A percentile compares a stretch with the other conserved stretches of the same genome.
Evolutionary conservation across 2,329 filamentous ascomycete genomes (phyloP).

Genomic region (Neonectria hederae): DNA sequence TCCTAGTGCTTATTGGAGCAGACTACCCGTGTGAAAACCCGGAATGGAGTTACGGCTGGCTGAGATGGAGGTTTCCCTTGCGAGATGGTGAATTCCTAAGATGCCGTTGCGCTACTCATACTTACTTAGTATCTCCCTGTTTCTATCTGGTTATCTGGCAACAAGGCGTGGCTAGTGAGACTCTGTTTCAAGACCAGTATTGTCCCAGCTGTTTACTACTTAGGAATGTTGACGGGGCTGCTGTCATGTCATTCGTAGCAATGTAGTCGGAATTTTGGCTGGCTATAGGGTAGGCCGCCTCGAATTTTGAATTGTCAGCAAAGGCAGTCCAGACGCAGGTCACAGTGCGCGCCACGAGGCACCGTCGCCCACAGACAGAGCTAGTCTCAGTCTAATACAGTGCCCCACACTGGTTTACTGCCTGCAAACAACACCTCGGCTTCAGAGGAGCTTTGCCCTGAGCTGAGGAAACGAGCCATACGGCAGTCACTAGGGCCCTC

Average conservation of each 20-base stretch:
- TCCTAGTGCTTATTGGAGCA: no score
- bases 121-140: background rate
- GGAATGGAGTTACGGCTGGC: background rate
- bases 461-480: background rate
- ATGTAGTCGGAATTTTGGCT: background rate
- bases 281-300: background rate
- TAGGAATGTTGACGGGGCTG: background rate
- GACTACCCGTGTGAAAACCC: no score
- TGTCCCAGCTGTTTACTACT: background rate
- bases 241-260: slow-evolving; percentile 23
- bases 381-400: background rate
- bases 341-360: background rate
- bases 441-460: slow-evolving; percentile 14
- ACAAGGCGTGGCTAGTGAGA: background rate
- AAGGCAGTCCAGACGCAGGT: background rate
- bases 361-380: no score
- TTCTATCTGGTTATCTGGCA: slow-evolving; percentile 9
- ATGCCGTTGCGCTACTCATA: background rate
- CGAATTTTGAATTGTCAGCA: background rate
- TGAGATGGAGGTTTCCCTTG: background rate
- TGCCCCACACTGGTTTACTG: background rate
- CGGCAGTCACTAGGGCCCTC: background rate
- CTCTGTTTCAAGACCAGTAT: background rate
- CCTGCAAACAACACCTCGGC: background rate
- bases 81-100: slow-evolving; percentile 1